Base-by-base conservation (phyloP, 2,329 filamentous ascomycete species). In the Exophiala lecanii-corni region DNA sequence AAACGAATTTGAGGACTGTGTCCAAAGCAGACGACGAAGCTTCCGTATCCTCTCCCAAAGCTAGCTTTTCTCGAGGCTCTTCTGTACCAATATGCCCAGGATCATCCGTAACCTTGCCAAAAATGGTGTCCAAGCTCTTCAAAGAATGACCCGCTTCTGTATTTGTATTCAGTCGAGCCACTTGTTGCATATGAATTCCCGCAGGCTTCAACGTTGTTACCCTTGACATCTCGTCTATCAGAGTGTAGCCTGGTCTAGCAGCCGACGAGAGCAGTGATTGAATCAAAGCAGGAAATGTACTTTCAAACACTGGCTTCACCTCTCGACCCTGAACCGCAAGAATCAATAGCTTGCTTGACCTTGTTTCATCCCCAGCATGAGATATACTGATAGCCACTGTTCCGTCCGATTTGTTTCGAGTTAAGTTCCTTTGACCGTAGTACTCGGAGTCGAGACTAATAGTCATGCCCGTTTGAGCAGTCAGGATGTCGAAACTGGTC, bases 401-500 rank as follows among this genome's bases (percentile, higher is more conserved):
- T 1, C 47, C 45, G 30, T 51, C 53, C 5, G 41, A 39, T 35
- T 39, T 41, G 25, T 52, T 53, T 19, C 41, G 42, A 4, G 50
- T 43, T 17, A 56, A 36, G 32, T 41, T 35, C 18, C 35, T 41
- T 32, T 47, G 41, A 15, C 34, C 32, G 20, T 39, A 33, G 17
- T 35, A 50, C 2, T 46, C 34, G 2, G 31, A 19, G 31, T 45
- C 47, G 5, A 53, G 42, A 6, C 17, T 15, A 33, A 49, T 40
- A 10, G 40, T 39, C 2, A 33, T 17, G 9, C 50, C 37, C 7
- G 26, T 36, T 26, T 36, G 40, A 15, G 34, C 39, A 4, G 41
- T 74, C 5, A 97, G 86, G 9, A 94, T 75, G 62, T 98, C 86
- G 72, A 88, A 95, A 25, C 95, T 82, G 30, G 79, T 73, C 6